Evolutionary conservation across 345 rosid genomes (phyloP).

Genomic region (Moricandia arvensis): DNA sequence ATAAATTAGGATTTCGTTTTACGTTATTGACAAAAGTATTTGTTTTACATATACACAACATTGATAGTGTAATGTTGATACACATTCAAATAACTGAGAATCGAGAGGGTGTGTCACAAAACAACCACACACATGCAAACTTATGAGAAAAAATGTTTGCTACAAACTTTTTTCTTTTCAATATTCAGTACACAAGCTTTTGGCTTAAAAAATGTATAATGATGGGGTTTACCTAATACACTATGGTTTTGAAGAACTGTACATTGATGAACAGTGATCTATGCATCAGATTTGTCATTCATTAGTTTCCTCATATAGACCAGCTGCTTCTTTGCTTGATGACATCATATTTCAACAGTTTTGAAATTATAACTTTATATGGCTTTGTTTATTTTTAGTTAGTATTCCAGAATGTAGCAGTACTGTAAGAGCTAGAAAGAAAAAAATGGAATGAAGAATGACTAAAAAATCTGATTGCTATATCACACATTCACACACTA

Average conservation of each 20-base stretch:
- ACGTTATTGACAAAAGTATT: background rate
- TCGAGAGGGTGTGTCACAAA: background rate
- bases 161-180: background rate
- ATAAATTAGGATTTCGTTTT: background rate
- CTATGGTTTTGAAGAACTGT: background rate
- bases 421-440: no score
- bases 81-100: background rate
- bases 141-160: background rate
- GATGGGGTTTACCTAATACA: background rate
- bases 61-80: no score
- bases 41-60: no score
- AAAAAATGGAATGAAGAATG: no score
- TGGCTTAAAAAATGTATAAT: background rate
- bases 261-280: background rate
- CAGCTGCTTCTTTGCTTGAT: background rate
- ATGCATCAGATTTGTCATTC: background rate
- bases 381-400: no score
- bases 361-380: background rate
- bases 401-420: no score
- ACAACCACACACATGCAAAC: background rate
- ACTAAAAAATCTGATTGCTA: no score
- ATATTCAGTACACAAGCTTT: background rate
- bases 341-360: background rate
- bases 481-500: no score
- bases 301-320: background rate